These are phyloP conservation scores for Cadophora gregata DNA, from an alignment of 2,329 filamentous ascomycete species.

Conservation along the genomic window DNA sequence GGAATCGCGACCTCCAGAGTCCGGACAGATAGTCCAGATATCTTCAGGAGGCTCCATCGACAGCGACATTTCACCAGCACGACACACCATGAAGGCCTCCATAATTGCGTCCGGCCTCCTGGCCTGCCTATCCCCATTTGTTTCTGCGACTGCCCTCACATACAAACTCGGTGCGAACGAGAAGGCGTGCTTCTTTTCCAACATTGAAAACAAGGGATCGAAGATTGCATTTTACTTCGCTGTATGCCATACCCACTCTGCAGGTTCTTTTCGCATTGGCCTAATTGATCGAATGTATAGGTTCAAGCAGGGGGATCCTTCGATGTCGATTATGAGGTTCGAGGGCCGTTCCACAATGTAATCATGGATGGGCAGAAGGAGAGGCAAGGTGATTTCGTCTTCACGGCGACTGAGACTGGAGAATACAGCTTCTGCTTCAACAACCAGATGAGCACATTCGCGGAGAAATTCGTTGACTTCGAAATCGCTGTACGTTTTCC, in stretches of 20 bases:
- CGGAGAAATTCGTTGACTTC: slow-evolving; percentile 97
- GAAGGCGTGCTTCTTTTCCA: slow-evolving; percentile 92
- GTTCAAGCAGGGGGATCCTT: slow-evolving; percentile 98
- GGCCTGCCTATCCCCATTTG: slow-evolving; percentile 72
- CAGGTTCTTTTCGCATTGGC: background rate
- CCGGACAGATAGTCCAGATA: slow-evolving; percentile 29
- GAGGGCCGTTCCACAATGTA: slow-evolving; percentile 79
- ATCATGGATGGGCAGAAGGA: slow-evolving; percentile 89
- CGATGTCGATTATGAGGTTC: slow-evolving; percentile 92
- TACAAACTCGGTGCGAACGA: slow-evolving; percentile 92
- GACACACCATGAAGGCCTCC: slow-evolving; percentile 66
- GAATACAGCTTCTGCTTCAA: slow-evolving; percentile 99
- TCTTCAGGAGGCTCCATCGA: background rate
- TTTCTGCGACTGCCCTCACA: slow-evolving; percentile 88
- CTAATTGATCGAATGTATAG: slow-evolving; percentile 52
- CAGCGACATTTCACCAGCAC: slow-evolving; percentile 22
- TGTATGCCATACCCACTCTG: slow-evolving; percentile 58
- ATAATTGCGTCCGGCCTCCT: slow-evolving; percentile 70
- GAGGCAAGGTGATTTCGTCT: slow-evolving; percentile 96
- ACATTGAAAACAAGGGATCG: slow-evolving; percentile 76
- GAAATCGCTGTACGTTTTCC: slow-evolving; percentile 81
- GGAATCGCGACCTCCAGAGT: slow-evolving; percentile 31
- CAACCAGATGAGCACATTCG: slow-evolving; percentile 97
- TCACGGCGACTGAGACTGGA: slow-evolving; percentile 84
- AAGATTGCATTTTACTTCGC: slow-evolving; percentile 99